Evolutionary conservation across 2,329 filamentous ascomycete species (phyloP), one percentile per base, ranked within the genome.

Genomic region (Tolypocladium endophyticum): DNA sequence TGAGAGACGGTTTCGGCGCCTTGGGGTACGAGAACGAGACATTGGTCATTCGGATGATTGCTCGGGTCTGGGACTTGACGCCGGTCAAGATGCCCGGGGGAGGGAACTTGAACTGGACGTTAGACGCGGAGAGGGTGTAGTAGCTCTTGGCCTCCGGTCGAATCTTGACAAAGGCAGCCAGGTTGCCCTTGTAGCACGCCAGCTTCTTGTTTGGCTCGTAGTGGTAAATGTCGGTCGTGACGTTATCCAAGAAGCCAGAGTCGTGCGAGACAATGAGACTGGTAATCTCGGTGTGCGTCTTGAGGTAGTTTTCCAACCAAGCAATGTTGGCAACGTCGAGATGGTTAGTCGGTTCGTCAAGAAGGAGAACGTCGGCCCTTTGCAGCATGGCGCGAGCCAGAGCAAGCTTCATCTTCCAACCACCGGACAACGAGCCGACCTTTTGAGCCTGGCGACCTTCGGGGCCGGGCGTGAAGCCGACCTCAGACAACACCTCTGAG

Each of bases 401-500:
- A 65, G 94, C 94, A 62, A 99, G 80, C 86, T 99, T 99, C 94
- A 99, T 99, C 84, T 97, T 97, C 94, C 94, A 99, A 72, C 94
- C 94, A 77, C 94, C 94, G 52, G 94, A 97, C 41, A 99, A 78
- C 25, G 93, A 97, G 67, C 94, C 94, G 61, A 99, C 94, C 68
- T 88, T 90, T 72, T 97, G 86, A 7, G 87, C 83, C 75, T 97
- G 94, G 62, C 91, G 86, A 61, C 93, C 94, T 65, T 94, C 89
- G 0, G 92, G 91, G 3, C 93, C 93, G 62, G 89, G 77, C 28
- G 90, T 95, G 77, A 99, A 99, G 52, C 95, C 95, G 69, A 99
- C 94, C 73, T 97, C 92, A 56, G 86, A 82, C 63, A 99, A 77
- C 62, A 97, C 93, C 61, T 85, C 81, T 2, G 87, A 87, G 66